A percentile compares a stretch with the other conserved stretches of the same genome.
Conservation (phyloP, 345 rosid species). For the Eutrema yunnanense region DNA sequence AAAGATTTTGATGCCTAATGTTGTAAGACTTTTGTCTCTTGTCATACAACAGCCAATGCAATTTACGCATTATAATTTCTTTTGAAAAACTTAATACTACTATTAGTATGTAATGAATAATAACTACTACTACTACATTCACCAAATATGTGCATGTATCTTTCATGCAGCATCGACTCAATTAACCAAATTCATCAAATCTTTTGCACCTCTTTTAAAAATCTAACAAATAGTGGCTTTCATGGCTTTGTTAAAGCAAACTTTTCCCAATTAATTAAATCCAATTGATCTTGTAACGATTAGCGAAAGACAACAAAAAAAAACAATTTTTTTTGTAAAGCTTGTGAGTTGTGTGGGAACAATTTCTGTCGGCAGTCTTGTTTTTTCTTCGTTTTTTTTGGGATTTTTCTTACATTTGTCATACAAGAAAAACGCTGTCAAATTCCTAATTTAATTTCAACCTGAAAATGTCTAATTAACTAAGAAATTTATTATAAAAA, state of each 20-base stretch:
- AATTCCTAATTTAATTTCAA: background rate
- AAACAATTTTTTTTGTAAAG: background rate
- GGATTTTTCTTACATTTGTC: background rate
- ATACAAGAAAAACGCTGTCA: background rate
- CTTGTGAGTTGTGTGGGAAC: constrained; percentile 5
- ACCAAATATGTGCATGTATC: background rate
- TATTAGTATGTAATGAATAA: background rate
- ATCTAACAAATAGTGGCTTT: constrained; percentile 13
- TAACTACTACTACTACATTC: background rate
- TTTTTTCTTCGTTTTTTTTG: background rate
- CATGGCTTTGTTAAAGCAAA: constrained; percentile 21
- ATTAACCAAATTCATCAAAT: constrained; percentile 3
- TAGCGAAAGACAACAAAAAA: background rate
- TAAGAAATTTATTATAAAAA: background rate
- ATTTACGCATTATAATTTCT: constrained; percentile 1
- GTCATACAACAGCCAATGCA: constrained; percentile 21
- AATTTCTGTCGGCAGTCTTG: constrained; percentile 23
- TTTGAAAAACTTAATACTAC: background rate
- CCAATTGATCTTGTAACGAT: constrained; percentile 2
- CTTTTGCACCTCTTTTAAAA: background rate
- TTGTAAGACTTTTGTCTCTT: constrained; percentile 23
- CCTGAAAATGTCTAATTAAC: background rate
- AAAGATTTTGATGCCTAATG: constrained; percentile 24
- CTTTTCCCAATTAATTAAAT: background rate
- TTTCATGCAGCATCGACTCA: constrained; percentile 1